Evolutionary conservation across 306 rosid species (phyloP), one percentile per base, ranked within the genome.

Genomic region (Begonia fuchsioides): DNA sequence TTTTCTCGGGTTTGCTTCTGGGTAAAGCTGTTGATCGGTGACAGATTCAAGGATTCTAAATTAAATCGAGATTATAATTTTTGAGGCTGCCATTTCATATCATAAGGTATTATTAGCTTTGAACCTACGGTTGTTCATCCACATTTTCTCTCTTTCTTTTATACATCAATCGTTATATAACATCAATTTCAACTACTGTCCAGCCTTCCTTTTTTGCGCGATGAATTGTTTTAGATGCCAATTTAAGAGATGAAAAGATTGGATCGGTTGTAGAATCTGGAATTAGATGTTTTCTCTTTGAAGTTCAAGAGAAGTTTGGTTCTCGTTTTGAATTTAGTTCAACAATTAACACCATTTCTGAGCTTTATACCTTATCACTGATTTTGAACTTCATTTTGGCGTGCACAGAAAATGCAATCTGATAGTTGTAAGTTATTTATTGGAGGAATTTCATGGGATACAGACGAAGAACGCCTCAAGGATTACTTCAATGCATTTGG

Each of bases 391-490:
- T 26, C 7, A 26, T 18, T 76, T 49, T 70, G 74, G 63, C 50
- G 44, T 74, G 74, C 58, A 90, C 95, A 70, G 40, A 43, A 81
- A 73, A 85, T 85, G 98, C 95, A 90, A 81, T 75, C 94, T 57
- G 98, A 90, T 57, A 79, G 68, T 75, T 95, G 98, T 10, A 90
- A 90, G 76, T 66, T 90, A 53, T 90, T 90, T 48, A 63, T 90
- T 48, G 98, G 98, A 44, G 98, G 98, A 38, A 85, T 90, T 70
- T 90, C 98, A 40, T 90, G 98, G 98, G 95, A 90, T 82, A 90
- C 98, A 43, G 72, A 77, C 75, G 95, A 85, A 76, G 98, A 85
- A 61, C 90, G 98, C 39, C 87, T 90, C 56, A 81, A 79, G 65
- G 95, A 81, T 77, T 85, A 90, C 55, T 90, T 90, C 65, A 64